Base-by-base conservation (phyloP, 805 yeast genomes). In the Pichia californica region DNA sequence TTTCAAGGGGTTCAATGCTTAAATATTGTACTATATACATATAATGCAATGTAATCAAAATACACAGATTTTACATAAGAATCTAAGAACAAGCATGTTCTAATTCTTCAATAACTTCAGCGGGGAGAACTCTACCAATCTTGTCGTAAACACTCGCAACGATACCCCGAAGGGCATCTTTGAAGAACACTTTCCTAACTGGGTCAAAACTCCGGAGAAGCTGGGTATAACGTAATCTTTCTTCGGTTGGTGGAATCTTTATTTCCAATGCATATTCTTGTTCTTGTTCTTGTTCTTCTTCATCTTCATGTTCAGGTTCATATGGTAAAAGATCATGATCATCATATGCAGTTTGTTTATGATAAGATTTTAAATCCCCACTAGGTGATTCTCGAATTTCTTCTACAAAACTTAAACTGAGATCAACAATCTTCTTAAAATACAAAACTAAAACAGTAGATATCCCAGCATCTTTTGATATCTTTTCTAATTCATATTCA, bases 381-480 rank as follows among this genome's bases (percentile, higher is more conserved):
- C 60, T 57, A 3, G 54, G 58, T 10, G 59, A 48, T 56, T 89
- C 97, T 44, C 79, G 75, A 13, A 83, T 70, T 56, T 88, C 95
- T 53, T 89, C 96, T 38, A 86, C 57, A 46, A 83, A 70, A 40
- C 73, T 59, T 2, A 63, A 51, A 11, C 52, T 30, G 27, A 55
- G 32, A 15, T 52, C 52, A 31, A 65, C 34, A 20, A 60, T 36
- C 5, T 44, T 57, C 39, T 67, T 62, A 31, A 68, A 53, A 9
- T 52, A 44, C 10, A 36, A 23, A 3, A 50, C 42, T 20, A 63
- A 46, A 4, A 59, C 57, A 19, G 56, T 39, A 3, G 54, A 40
- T 7, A 61, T 40, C 1, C 58, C 63, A 11, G 45, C 51, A 3
- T 33, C 29, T 14, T 49, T 52, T 27, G 47, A 31, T n/a, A 48